Percentiles rank a stretch among this genome's conserved stretches.
phyloP scores from a whole-genome alignment of 2,329 filamentous ascomycete species.

The Colletotrichum gigasporum region DNA sequence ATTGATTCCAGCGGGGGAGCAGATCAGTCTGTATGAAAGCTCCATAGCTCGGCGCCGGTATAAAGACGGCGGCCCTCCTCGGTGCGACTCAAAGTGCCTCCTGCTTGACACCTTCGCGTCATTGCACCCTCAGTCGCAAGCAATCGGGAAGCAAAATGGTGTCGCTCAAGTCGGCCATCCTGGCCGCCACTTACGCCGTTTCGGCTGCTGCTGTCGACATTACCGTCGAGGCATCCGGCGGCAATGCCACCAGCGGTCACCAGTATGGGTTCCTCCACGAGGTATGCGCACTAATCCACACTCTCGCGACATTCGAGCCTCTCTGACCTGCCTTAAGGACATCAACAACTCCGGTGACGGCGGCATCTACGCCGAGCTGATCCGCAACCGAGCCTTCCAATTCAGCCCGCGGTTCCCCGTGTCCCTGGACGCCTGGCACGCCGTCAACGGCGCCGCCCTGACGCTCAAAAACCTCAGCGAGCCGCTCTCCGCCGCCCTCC shows the following conservation, averaged over 20 bases:
- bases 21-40: background rate
- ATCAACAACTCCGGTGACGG: constrained; percentile 77
- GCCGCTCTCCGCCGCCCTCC: constrained; percentile 62
- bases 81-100: too few relatives aligned
- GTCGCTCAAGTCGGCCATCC: constrained; percentile 32
- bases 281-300: constrained; percentile 36
- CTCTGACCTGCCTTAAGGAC: constrained; percentile 48
- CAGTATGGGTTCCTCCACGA: constrained; percentile 58
- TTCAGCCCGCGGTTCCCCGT: constrained; percentile 51
- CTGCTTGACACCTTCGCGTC: constrained; percentile 15
- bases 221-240: constrained; percentile 46
- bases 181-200: constrained; percentile 33
- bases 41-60: background rate
- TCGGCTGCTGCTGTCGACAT: constrained; percentile 51
- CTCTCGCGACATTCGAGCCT: background rate
- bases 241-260: constrained; percentile 53
- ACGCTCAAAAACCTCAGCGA: constrained; percentile 55
- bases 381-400: constrained; percentile 78
- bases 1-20: background rate
- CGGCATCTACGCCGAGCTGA: constrained; percentile 76
- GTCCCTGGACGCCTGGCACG: constrained; percentile 55
- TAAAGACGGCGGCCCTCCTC: background rate
- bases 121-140: constrained; percentile 9
- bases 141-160: constrained; percentile 26
- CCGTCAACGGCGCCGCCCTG: constrained; percentile 53